phyloP scores from a whole-genome alignment of 2,329 filamentous ascomycete genomes.

The Xylariaceae sp. region DNA sequence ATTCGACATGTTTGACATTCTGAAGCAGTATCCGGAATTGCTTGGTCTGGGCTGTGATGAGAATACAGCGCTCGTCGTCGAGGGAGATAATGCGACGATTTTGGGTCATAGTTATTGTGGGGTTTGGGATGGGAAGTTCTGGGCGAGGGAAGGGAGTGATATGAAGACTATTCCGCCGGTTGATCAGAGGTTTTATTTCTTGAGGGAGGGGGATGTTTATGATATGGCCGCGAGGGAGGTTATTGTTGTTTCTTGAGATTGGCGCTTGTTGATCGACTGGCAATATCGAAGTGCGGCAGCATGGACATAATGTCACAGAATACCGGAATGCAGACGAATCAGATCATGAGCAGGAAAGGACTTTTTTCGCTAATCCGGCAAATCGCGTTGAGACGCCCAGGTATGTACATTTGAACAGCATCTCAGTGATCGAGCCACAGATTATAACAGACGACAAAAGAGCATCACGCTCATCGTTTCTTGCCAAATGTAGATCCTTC shows the following conservation, averaged over 20 bases:
- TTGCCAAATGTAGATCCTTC: slow-evolving; percentile 65
- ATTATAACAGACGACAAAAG: too few relatives aligned
- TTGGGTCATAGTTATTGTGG: slow-evolving; percentile 31
- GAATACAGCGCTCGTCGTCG: slow-evolving; percentile 33
- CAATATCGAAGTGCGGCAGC: not conserved
- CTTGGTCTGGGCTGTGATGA: slow-evolving; percentile 33
- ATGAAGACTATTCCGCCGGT: slow-evolving; percentile 27
- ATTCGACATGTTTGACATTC: slow-evolving; percentile 36
- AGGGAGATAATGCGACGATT: slow-evolving; percentile 27
- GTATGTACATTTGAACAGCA: not conserved
- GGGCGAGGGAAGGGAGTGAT: slow-evolving; percentile 31
- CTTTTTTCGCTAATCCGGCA: not conserved
- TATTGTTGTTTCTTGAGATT: slow-evolving; percentile 8
- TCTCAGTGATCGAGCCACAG: too few relatives aligned
- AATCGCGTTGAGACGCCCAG: not conserved
- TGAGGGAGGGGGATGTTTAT: slow-evolving; percentile 29
- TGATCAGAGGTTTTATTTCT: slow-evolving; percentile 28
- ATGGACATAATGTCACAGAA: not conserved
- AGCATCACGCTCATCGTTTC: slow-evolving; percentile 25
- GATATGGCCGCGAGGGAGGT: slow-evolving; percentile 29
- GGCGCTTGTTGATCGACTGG: not conserved
- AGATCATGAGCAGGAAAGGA: not conserved
- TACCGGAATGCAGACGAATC: not conserved
- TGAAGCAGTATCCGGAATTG: slow-evolving; percentile 30
- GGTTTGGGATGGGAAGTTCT: slow-evolving; percentile 32